Percentiles rank a stretch among this genome's conserved stretches.
Conservation (phyloP, 2,329 filamentous ascomycete genomes). For the Claviceps spartinae region DNA sequence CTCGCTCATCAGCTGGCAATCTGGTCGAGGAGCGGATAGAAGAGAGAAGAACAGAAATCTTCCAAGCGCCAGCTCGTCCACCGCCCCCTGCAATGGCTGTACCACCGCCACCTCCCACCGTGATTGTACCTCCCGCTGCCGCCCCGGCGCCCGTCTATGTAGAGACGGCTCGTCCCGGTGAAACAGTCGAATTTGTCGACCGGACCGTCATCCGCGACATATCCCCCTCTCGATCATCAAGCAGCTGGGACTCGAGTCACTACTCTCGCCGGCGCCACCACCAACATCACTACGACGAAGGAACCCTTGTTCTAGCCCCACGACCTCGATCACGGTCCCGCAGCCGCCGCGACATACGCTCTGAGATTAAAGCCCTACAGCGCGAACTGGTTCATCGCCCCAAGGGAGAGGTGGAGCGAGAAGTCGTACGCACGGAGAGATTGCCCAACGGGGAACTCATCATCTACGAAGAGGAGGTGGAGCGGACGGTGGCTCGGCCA, state of each 20-base stretch:
- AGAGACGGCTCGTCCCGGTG: conserved; percentile 19
- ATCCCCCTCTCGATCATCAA: conserved; percentile 31
- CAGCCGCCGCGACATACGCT: conserved; percentile 50
- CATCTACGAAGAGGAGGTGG: conserved; percentile 46
- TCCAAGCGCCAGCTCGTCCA: conserved; percentile 7
- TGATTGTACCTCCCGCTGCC: conserved; percentile 15
- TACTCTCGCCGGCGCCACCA: conserved; percentile 17
- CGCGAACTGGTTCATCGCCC: conserved; percentile 26
- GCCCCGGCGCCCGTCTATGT: conserved; percentile 19
- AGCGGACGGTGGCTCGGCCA: conserved; percentile 38
- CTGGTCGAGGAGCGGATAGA: conserved; percentile 33
- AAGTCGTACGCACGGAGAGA: conserved; percentile 43
- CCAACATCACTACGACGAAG: conserved; percentile 15
- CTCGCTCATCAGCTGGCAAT: conserved; percentile 32
- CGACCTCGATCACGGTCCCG: conserved; percentile 29
- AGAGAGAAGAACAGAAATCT: conserved; percentile 15
- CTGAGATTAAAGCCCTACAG: conserved; percentile 61
- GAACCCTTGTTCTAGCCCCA: conserved; percentile 25
- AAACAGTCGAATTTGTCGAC: conserved; percentile 27
- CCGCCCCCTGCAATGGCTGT: conserved; percentile 10
- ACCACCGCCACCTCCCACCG: background rate
- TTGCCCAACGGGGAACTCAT: conserved; percentile 48
- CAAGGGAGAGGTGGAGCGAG: conserved; percentile 28
- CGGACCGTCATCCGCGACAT: conserved; percentile 34
- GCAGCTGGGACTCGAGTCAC: conserved; percentile 19